Percentiles rank a stretch among this genome's conserved stretches.
Conservation (phyloP, 768 basidiomycete genomes). For the Glaciozyma martinii region DNA sequence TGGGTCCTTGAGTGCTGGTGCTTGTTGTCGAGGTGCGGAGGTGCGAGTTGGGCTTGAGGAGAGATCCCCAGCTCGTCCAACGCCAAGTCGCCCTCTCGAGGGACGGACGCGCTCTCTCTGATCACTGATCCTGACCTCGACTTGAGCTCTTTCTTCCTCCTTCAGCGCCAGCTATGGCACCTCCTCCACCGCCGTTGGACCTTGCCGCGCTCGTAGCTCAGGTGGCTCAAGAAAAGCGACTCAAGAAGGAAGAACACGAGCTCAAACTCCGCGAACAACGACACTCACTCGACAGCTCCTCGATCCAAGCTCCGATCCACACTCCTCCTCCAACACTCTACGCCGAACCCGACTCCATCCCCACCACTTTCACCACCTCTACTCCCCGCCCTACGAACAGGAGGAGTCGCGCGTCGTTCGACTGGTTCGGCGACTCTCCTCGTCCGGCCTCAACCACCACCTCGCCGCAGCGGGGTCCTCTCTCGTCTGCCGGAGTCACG, state of each 20-base stretch:
- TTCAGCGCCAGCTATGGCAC: not conserved
- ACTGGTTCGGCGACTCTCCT: conserved; percentile 18
- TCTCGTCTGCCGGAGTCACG: no score
- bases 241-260: not conserved
- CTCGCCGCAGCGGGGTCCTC: no score
- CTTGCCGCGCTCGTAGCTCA: not conserved
- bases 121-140: no score
- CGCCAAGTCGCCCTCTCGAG: no score
- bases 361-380: not conserved
- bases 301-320: not conserved
- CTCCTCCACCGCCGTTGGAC: no score
- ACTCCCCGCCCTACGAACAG: conserved; percentile 13
- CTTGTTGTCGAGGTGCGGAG: no score
- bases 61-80: no score
- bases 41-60: no score
- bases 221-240: not conserved
- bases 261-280: not conserved
- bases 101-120: no score
- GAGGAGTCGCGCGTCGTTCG: conserved; percentile 15
- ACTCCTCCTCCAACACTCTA: not conserved
- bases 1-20: not conserved
- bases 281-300: not conserved
- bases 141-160: no score
- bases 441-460: no score
- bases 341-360: not conserved